These are phyloP conservation scores for Cryoendolithus antarcticus DNA, from an alignment of 2,329 filamentous ascomycete species.

Conservation along the genomic window DNA sequence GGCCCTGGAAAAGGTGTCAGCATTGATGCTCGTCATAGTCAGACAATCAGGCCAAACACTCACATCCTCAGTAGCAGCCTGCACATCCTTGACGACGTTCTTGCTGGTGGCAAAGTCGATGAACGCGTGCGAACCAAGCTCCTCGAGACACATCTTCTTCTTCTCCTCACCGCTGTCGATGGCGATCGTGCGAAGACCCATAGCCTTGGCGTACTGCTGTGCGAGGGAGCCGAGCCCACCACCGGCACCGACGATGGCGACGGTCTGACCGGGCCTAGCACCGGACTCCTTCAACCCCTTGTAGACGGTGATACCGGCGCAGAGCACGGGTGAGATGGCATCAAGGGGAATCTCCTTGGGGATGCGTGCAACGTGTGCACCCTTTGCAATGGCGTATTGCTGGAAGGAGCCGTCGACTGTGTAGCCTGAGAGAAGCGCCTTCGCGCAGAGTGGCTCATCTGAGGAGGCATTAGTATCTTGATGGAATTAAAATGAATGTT, in stretches of 20 bases:
- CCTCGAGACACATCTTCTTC: slow-evolving; percentile 50
- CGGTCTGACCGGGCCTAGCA: slow-evolving; percentile 58
- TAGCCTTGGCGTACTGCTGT: slow-evolving; percentile 78
- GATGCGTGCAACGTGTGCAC: slow-evolving; percentile 70
- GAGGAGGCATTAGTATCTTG: slow-evolving; percentile 59
- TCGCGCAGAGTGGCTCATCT: slow-evolving; percentile 72
- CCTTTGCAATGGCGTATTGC: slow-evolving; percentile 81
- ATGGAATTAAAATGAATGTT: slow-evolving; percentile 38
- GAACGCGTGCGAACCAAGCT: slow-evolving; percentile 59
- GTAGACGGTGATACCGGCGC: slow-evolving; percentile 83
- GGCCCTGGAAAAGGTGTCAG: slow-evolving; percentile 30
- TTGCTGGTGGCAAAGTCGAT: slow-evolving; percentile 69
- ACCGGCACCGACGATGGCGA: slow-evolving; percentile 78
- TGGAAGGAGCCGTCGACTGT: slow-evolving; percentile 90
- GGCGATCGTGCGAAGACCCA: slow-evolving; percentile 70
- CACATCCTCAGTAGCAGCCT: slow-evolving; percentile 58
- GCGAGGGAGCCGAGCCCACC: slow-evolving; percentile 71
- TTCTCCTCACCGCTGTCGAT: slow-evolving; percentile 81
- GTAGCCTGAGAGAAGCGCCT: slow-evolving; percentile 71
- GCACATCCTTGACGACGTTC: slow-evolving; percentile 74
- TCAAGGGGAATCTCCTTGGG: slow-evolving; percentile 67
- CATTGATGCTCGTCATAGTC: too few relatives aligned
- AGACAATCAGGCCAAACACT: too few relatives aligned
- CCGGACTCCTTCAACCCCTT: slow-evolving; percentile 78
- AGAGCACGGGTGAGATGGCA: slow-evolving; percentile 66